Evolutionary conservation across 495 filamentous ascomycete species (phyloP), one percentile per base, ranked within the genome.

Genomic region (Neurospora sp.): DNA sequence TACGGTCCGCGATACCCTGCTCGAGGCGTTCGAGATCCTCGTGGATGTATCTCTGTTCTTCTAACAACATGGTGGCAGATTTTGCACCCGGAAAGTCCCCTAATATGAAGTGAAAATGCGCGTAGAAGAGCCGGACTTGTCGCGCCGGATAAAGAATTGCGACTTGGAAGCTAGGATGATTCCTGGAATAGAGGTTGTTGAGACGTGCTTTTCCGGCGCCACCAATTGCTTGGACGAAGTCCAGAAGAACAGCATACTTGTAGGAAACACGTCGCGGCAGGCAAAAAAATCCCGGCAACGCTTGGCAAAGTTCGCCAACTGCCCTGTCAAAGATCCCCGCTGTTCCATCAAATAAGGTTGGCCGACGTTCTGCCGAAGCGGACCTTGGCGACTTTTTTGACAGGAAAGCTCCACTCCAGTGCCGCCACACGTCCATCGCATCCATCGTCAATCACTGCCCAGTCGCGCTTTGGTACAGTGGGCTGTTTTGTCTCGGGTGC

Each of bases 11-110:
- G 76, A 98, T 91, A 40, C 93, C 96, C 81, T 96, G 93, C 84
- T 98, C 96, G 69, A 98, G 85, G 74, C 96, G 88, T 86, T 99
- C 96, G 22, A 98, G 85, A 80, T 98, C 95, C 88, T 99, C 96
- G 74, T 97, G 94, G 73, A 97, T 86, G 78, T 92, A 94, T 76
- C 96, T 86, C 82, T 98, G 92, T 72, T 98, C 94, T 85, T 99
- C 96, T 70, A 97, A 83, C 73, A 96, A 81, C 93, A 96, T 96
- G 16, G 66, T 88, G 79, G 37, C 53, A 35, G 1, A 35, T 66
- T 18, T 66, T 35, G 14, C 14, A 66, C 22, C 14, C 27, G 2
- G 5, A 9, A 18, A 31, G 27, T 35, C 3, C 27, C 14, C 53
- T 35, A 18, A 35, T 18, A 35, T 18, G 14, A 66, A 35, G 6